Conservation (phyloP, 768 basidiomycete genomes). For the Gloeophyllum trabeum region DNA sequence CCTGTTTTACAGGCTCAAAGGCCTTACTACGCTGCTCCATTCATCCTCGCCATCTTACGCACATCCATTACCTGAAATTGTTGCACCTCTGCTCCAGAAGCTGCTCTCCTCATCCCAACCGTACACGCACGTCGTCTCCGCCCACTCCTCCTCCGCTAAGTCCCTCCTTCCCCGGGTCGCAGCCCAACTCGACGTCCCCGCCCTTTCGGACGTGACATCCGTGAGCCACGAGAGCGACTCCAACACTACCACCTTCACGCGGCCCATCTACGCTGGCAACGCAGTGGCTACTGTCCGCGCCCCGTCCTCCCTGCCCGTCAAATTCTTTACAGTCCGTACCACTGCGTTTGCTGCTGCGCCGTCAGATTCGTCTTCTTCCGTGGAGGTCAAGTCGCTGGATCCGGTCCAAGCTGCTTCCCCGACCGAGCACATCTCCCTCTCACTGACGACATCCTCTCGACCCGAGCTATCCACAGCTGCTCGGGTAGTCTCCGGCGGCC, state of each 20-base stretch:
- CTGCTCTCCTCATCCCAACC: slow-evolving; percentile 48
- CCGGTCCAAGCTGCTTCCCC: slow-evolving; percentile 50
- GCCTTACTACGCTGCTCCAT: slow-evolving; percentile 56
- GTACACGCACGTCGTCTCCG: slow-evolving; percentile 87
- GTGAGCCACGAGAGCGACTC: slow-evolving; percentile 61
- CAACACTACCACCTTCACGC: slow-evolving; percentile 76
- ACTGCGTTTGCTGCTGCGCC: slow-evolving; percentile 75
- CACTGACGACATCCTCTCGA: slow-evolving; percentile 80
- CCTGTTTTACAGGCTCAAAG: slow-evolving; percentile 40
- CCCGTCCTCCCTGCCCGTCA: slow-evolving; percentile 64
- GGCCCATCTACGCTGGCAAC: slow-evolving; percentile 97
- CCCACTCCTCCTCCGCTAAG: slow-evolving; percentile 88
- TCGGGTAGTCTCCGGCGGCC: slow-evolving; percentile 88
- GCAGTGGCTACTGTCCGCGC: slow-evolving; percentile 89
- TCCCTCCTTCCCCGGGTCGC: slow-evolving; percentile 89
- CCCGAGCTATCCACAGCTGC: slow-evolving; percentile 85
- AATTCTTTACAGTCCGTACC: slow-evolving; percentile 90
- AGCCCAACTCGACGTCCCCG: slow-evolving; percentile 79
- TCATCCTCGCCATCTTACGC: slow-evolving; percentile 62
- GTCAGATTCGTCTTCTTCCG: slow-evolving; percentile 38
- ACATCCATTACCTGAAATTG: slow-evolving; percentile 58
- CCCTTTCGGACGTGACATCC: slow-evolving; percentile 84
- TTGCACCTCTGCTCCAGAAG: slow-evolving; percentile 76
- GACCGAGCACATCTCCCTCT: slow-evolving; percentile 60
- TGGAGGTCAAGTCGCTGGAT: slow-evolving; percentile 49